phyloP scores from a whole-genome alignment of 441 rosid species.

The Gossypium trilobum region DNA sequence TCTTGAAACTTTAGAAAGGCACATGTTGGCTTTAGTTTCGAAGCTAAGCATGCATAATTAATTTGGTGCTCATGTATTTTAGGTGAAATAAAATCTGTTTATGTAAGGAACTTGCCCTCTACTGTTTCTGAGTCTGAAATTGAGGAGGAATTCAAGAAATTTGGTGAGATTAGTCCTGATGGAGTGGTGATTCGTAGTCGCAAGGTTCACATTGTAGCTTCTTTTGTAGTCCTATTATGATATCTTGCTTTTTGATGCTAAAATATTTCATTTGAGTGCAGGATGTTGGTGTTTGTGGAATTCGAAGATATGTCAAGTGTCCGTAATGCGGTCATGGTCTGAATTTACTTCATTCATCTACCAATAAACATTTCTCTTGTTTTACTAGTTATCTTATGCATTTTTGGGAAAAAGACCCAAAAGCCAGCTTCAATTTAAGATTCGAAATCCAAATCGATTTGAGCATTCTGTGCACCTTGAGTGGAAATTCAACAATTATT shows the following conservation, averaged over 20 bases:
- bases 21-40: not conserved
- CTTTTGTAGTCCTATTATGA: not conserved
- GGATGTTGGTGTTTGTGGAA: conserved; percentile 75
- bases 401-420: too few relatives aligned
- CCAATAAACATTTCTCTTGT: not conserved
- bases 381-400: not conserved
- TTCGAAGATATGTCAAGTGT: conserved; percentile 55
- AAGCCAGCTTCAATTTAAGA: too few relatives aligned
- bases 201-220: conserved; percentile 36
- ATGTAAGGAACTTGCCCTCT: conserved; percentile 52
- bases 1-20: not conserved
- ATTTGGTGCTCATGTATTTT: conserved; percentile 12
- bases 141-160: conserved; percentile 57
- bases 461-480: too few relatives aligned
- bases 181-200: conserved; percentile 63
- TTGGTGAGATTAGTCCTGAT: conserved; percentile 46
- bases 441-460: too few relatives aligned
- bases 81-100: conserved; percentile 62
- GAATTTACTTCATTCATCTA: conserved; percentile 1
- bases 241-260: conserved; percentile 4
- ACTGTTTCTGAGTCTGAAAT: conserved; percentile 52
- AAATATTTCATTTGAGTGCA: conserved; percentile 22
- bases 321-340: conserved; percentile 47
- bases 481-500: too few relatives aligned
- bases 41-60: conserved; percentile 5